Conservation (phyloP, 768 basidiomycete genomes). For the Lactarius sp. region DNA sequence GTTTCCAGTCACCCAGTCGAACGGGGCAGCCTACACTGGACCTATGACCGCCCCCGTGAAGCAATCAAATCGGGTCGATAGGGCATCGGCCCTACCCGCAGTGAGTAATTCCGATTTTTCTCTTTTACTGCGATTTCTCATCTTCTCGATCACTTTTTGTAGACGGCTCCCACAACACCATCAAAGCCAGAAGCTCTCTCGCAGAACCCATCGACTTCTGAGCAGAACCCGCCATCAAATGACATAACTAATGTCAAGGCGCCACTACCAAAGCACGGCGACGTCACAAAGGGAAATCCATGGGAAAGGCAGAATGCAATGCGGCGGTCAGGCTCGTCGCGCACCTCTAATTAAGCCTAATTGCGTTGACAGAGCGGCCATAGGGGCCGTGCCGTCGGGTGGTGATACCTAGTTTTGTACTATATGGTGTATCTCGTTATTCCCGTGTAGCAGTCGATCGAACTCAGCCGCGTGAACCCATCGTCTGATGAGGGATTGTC, state of each 20-base stretch:
- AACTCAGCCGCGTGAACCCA: neutral
- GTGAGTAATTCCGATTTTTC: neutral
- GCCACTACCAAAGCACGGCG: neutral
- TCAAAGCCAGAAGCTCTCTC: constrained; percentile 7
- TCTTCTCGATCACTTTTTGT: neutral
- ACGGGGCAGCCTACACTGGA: neutral
- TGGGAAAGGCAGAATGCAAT: neutral
- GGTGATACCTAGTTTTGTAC: neutral
- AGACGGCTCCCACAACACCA: constrained; percentile 17
- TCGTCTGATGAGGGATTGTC: neutral
- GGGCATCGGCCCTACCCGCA: constrained; percentile 13
- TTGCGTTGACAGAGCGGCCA: neutral
- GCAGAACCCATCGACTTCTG: constrained; percentile 5
- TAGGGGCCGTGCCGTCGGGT: neutral
- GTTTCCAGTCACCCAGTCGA: neutral
- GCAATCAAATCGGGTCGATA: neutral
- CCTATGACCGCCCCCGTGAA: constrained; percentile 10
- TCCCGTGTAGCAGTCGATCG: neutral
- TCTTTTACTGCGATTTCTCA: neutral
- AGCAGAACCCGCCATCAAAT: neutral
- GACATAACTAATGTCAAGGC: neutral
- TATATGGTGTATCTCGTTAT: neutral
- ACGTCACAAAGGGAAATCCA: neutral
- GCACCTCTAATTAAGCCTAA: neutral
- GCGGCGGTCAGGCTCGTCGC: neutral